Evolutionary conservation across 2,329 filamentous ascomycete genomes (phyloP), one percentile per base, ranked within the genome.

Genomic region (Fusarium dimerum): DNA sequence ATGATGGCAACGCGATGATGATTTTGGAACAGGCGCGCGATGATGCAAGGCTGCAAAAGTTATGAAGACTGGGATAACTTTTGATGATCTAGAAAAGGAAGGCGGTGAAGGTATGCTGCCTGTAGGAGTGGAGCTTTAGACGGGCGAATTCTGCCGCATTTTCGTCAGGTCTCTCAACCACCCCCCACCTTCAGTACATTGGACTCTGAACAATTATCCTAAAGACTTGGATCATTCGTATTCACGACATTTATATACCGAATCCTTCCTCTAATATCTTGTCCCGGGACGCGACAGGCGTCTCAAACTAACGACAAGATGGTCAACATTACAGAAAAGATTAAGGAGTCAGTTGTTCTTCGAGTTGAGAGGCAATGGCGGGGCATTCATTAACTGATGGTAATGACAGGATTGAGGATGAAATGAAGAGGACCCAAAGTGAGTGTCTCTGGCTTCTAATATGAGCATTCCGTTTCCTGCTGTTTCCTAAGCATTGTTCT

Each of bases 251-350:
- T 36, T 36, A 12, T 36, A 36, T 36, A 36, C 32, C 32, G 13
- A 15, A 15, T 46, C 51, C 54, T 46, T 10, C 42, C 56, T 55
- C 12, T 29, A 18, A 13, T 44, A n/a, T n/a, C 48, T 48, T 51
- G 48, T 55, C 41, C 39, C 52, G 51, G 59, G 61, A 45, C 63
- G 63, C 54, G 54, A 51, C 50, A 3, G 54, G 52, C 60, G 61
- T 58, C 48, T 64, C 48, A 39, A 66, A 66, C 56, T 56, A 51
- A 55, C 59, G 59, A 50, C 74, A 82, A 77, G 68, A 99, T 99
- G 94, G 94, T 97, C 75, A 97, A 97, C 79, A 99, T 99, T 63
- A 97, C 94, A 62, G 95, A 99, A 50, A 97, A 96, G 83, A 99
- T 99, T 79, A 99, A 99, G 82, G 94, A 97, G 93, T 96, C 76